Evolutionary conservation across 129 eudicot genomes (phyloP).

Genomic region (Flaveria bidentis): DNA sequence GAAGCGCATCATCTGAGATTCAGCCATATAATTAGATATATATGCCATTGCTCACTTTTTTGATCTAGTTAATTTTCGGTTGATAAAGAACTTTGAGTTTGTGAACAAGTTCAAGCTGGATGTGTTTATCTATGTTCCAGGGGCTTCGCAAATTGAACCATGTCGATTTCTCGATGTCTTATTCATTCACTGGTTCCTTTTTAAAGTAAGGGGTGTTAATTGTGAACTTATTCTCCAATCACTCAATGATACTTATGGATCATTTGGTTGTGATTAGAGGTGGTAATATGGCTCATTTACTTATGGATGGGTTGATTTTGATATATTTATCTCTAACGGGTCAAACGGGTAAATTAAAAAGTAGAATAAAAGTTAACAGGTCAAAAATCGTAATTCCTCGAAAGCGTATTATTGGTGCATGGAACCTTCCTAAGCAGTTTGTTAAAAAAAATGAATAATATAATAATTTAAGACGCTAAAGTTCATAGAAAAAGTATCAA

Average conservation of each 20-base stretch:
- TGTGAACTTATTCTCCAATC: slow-evolving; percentile 6
- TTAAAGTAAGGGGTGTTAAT: slow-evolving; percentile 44
- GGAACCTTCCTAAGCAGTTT: neutral
- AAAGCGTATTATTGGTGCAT: neutral
- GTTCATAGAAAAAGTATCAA: neutral
- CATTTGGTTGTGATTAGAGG: slow-evolving; percentile 7
- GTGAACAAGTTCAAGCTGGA: neutral
- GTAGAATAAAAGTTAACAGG: neutral
- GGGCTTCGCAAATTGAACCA: slow-evolving; percentile 63
- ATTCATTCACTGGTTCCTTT: slow-evolving; percentile 64
- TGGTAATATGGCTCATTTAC: neutral
- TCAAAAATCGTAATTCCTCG: neutral
- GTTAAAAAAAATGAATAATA: neutral
- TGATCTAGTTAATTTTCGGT: neutral
- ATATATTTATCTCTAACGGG: neutral
- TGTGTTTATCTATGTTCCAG: slow-evolving; percentile 42
- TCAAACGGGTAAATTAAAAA: neutral
- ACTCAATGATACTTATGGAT: neutral
- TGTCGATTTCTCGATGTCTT: slow-evolving; percentile 68
- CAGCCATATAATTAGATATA: slow-evolving; percentile 5
- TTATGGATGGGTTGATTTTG: neutral
- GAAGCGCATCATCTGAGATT: neutral
- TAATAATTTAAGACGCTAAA: neutral
- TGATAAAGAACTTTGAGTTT: slow-evolving; percentile 15
- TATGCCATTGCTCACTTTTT: neutral